Conservation (phyloP, 2,329 filamentous ascomycete species). For the Colletotrichum sublineola region DNA sequence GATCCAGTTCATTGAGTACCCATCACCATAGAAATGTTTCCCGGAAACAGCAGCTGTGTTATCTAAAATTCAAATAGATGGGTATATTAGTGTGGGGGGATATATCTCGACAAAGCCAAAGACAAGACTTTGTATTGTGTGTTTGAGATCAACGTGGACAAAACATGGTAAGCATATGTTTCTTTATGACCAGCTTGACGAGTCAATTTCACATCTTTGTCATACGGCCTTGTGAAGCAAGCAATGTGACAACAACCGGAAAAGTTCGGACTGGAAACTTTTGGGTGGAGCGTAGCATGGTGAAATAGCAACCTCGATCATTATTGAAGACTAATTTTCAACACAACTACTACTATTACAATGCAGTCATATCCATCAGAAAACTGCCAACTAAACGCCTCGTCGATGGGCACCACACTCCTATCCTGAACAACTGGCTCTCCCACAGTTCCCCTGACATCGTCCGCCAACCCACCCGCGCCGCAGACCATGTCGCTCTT, state of each 20-base stretch:
- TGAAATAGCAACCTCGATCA: not conserved
- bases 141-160: not conserved
- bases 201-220: not conserved
- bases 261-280: not conserved
- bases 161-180: not conserved
- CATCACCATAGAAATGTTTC: accelerated
- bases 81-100: not conserved
- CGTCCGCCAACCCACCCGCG: slow-evolving; percentile 48
- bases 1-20: not conserved
- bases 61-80: not conserved
- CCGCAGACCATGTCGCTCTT: slow-evolving; percentile 47
- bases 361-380: accelerated
- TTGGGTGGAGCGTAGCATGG: not conserved
- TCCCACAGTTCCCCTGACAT: slow-evolving; percentile 45
- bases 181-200: not conserved
- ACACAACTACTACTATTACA: no score
- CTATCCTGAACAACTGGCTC: slow-evolving; percentile 40
- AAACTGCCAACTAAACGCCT: slow-evolving; percentile 46
- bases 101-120: not conserved
- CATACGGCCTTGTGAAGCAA: no score
- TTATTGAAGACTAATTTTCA: accelerated
- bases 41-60: not conserved
- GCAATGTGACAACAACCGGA: no score
- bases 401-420: slow-evolving; percentile 46
- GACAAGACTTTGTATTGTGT: not conserved